These are phyloP conservation scores for Alternaria tenuissima DNA, from an alignment of 2,329 filamentous ascomycete genomes.

Conservation along the genomic window DNA sequence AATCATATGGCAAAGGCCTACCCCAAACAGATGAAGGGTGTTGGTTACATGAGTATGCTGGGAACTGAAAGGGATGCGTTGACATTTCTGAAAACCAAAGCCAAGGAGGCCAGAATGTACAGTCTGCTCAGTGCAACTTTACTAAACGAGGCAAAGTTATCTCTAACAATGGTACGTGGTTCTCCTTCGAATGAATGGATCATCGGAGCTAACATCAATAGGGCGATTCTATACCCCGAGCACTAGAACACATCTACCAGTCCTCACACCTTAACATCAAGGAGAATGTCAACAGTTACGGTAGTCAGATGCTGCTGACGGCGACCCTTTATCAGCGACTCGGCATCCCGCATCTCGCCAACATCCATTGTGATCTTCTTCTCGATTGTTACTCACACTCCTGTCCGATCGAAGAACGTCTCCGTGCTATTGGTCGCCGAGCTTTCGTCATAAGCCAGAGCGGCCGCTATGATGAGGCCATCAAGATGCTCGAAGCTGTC, in stretches of 20 bases:
- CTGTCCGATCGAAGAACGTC: conserved; percentile 76
- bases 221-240: conserved; percentile 66
- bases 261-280: conserved; percentile 83
- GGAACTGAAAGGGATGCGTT: conserved; percentile 83
- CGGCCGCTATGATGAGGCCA: conserved; percentile 76
- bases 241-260: conserved; percentile 81
- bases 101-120: conserved; percentile 87
- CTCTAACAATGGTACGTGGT: conserved; percentile 72
- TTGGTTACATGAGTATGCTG: conserved; percentile 76
- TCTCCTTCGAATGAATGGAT: background rate
- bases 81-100: conserved; percentile 82
- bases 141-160: conserved; percentile 84
- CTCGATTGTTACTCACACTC: conserved; percentile 73
- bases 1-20: conserved; percentile 93
- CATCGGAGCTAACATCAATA: conserved; percentile 32
- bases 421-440: conserved; percentile 76
- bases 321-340: conserved; percentile 79
- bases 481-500: conserved; percentile 66
- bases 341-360: conserved; percentile 67
- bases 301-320: conserved; percentile 75
- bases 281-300: conserved; percentile 77
- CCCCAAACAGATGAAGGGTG: conserved; percentile 73
- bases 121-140: conserved; percentile 82
- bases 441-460: conserved; percentile 71
- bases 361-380: conserved; percentile 75